phyloP scores from a whole-genome alignment of 345 rosid genomes.

The Adansonia digitata region DNA sequence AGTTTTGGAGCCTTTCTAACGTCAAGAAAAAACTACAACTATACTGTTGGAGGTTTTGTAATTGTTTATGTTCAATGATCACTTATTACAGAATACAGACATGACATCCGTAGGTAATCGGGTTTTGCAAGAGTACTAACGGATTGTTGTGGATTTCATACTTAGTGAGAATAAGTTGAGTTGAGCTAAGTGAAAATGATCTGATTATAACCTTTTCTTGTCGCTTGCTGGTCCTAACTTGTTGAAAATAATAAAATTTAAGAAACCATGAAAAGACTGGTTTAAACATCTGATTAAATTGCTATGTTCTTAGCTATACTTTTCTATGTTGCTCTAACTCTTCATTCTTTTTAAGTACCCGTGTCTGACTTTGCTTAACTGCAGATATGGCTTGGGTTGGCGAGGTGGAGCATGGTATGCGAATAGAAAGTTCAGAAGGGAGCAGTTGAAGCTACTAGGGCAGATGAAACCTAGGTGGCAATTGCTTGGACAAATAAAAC shows the following conservation, averaged over 20 bases:
- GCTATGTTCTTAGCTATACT: not conserved
- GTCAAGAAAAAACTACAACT: not conserved
- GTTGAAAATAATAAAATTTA: not conserved
- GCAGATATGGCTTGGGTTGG: constrained; percentile 93
- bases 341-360: too few relatives aligned
- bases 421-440: constrained; percentile 66
- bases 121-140: not conserved
- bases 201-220: not conserved
- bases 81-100: not conserved
- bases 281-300: not conserved
- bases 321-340: too few relatives aligned
- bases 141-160: not conserved
- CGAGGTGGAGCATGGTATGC: constrained; percentile 92
- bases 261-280: not conserved
- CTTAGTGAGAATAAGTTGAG: not conserved
- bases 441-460: constrained; percentile 74
- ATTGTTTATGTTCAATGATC: not conserved
- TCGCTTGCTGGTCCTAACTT: not conserved
- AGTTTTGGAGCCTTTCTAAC: not conserved
- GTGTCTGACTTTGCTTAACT: constrained; percentile 18
- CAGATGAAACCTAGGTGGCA: constrained; percentile 76
- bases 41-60: not conserved
- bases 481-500: constrained; percentile 52
- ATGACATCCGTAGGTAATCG: not conserved
- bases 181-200: not conserved